phyloP scores from a whole-genome alignment of 495 filamentous ascomycete species.

The Penicillium soppii region DNA sequence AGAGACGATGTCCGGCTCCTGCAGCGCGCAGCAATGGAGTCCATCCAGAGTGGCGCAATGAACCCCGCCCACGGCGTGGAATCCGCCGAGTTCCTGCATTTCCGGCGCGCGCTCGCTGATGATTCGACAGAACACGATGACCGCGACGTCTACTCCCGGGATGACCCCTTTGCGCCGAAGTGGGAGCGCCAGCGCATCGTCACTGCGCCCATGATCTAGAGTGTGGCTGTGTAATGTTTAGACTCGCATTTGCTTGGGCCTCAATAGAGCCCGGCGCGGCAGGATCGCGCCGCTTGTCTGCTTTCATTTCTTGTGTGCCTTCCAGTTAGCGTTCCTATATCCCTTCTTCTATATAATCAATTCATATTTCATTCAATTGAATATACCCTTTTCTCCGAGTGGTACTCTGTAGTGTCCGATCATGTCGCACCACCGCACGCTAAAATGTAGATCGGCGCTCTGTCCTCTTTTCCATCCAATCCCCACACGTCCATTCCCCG shows the following conservation, averaged over 20 bases:
- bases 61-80: slow-evolving; percentile 37
- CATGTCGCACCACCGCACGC: too few relatives aligned
- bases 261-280: neutral
- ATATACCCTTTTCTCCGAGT: too few relatives aligned
- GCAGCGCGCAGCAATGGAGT: slow-evolving; percentile 32
- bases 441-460: too few relatives aligned
- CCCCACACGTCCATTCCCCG: too few relatives aligned
- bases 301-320: too few relatives aligned
- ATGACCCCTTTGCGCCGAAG: slow-evolving; percentile 24
- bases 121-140: too few relatives aligned
- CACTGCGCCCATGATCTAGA: slow-evolving; percentile 23
- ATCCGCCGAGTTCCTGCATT: slow-evolving; percentile 35
- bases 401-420: too few relatives aligned
- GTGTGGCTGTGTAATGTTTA: slow-evolving; percentile 3
- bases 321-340: too few relatives aligned
- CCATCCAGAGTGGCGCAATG: slow-evolving; percentile 34
- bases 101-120: slow-evolving; percentile 25
- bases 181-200: slow-evolving; percentile 22
- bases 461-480: too few relatives aligned
- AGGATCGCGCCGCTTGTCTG: too few relatives aligned
- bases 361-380: too few relatives aligned
- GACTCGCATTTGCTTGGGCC: neutral
- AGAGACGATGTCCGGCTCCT: slow-evolving; percentile 51
- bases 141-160: slow-evolving; percentile 2
- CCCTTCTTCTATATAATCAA: too few relatives aligned